Evolutionary conservation across 2,329 filamentous ascomycete genomes (phyloP).

Genomic region (Juglanconis juglandina): DNA sequence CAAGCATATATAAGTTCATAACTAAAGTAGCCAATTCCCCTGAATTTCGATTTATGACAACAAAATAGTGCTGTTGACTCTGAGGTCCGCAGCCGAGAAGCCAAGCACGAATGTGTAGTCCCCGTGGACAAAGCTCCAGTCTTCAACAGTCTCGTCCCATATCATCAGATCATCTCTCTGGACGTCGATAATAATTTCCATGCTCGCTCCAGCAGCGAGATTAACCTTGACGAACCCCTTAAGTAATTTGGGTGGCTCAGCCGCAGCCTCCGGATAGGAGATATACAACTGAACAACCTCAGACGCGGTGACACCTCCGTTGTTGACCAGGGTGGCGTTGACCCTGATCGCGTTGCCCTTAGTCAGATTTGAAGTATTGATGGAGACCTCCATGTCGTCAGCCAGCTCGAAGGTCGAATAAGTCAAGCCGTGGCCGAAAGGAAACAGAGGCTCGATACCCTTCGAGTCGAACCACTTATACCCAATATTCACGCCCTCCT

Average conservation of each 20-base stretch:
- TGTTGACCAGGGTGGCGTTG: neutral
- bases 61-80: too few species aligned
- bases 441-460: neutral
- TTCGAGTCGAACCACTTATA: neutral
- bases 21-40: too few species aligned
- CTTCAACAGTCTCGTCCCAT: conserved; percentile 19
- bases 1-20: too few species aligned
- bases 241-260: neutral
- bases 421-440: neutral
- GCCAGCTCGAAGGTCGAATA: neutral
- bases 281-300: neutral
- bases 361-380: neutral
- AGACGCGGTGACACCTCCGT: neutral
- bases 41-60: conserved; percentile 50
- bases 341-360: neutral
- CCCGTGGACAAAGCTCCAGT: conserved; percentile 4
- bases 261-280: neutral
- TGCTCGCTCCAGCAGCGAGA: neutral
- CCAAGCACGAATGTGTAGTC: conserved; percentile 4
- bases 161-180: conserved; percentile 16
- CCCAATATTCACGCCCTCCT: neutral
- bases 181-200: neutral
- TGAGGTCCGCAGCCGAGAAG: conserved; percentile 1
- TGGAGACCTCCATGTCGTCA: neutral
- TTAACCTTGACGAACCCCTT: neutral